phyloP scores from a whole-genome alignment of 2,329 filamentous ascomycete genomes.

The Juglanconis oblonga region DNA sequence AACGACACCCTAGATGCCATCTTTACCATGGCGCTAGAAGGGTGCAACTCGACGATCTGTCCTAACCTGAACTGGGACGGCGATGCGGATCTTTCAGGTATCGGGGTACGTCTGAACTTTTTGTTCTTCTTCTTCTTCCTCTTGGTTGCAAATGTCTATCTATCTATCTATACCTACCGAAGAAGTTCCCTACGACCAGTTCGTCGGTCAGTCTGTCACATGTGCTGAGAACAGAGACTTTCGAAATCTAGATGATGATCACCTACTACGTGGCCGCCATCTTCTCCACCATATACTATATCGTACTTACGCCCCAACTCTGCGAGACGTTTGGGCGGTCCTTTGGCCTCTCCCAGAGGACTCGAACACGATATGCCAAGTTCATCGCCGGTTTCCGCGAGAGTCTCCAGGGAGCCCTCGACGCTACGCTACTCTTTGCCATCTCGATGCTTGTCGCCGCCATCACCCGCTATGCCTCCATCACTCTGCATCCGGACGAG shows the following conservation, averaged over 20 bases:
- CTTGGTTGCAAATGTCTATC: too few relatives aligned
- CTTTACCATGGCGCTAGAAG: neutral
- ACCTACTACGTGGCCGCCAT: slow-evolving; percentile 15
- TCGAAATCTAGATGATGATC: slow-evolving; percentile 8
- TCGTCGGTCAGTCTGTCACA: neutral
- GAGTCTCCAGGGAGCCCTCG: neutral
- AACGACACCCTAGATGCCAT: neutral
- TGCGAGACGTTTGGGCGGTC: slow-evolving; percentile 8
- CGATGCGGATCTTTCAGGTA: slow-evolving; percentile 15
- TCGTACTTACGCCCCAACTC: slow-evolving; percentile 7
- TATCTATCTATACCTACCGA: too few relatives aligned
- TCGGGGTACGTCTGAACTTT: slow-evolving; percentile 8
- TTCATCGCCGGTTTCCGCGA: neutral
- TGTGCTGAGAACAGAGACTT: neutral
- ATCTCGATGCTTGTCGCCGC: slow-evolving; percentile 17
- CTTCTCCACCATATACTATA: slow-evolving; percentile 16
- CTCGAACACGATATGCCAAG: neutral
- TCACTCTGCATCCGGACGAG: slow-evolving; percentile 10
- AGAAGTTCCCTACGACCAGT: too few relatives aligned
- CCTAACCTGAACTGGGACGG: slow-evolving; percentile 15
- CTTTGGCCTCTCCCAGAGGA: neutral
- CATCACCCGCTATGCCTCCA: slow-evolving; percentile 10
- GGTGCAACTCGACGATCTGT: slow-evolving; percentile 15
- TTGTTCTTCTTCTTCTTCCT: too few relatives aligned
- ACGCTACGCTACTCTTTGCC: slow-evolving; percentile 15